A percentile compares a stretch with the other conserved stretches of the same genome.
These are phyloP conservation scores for Colletotrichum trifolii DNA, from an alignment of 2,329 filamentous ascomycete genomes.

Conservation along the genomic window DNA sequence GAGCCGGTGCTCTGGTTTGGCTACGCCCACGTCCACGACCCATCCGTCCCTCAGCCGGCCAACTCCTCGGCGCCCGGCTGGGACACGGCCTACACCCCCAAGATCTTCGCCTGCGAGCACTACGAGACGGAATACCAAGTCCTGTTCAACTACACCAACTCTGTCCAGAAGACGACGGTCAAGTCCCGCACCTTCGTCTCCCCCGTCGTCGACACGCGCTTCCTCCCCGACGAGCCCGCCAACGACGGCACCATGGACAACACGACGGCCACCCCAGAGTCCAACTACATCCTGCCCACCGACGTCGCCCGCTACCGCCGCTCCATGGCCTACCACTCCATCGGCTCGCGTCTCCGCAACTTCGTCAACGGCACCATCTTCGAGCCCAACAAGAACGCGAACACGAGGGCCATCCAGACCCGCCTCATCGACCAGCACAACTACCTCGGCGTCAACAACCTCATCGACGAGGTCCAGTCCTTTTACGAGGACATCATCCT, in stretches of 20 bases:
- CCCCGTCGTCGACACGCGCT: slow-evolving; percentile 45
- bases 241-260: slow-evolving; percentile 49
- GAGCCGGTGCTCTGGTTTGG: slow-evolving; percentile 52
- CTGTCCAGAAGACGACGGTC: slow-evolving; percentile 41
- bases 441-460: slow-evolving; percentile 42
- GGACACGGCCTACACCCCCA: slow-evolving; percentile 45
- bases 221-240: slow-evolving; percentile 38
- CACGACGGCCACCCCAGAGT: slow-evolving; percentile 41
- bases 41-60: slow-evolving; percentile 36
- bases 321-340: slow-evolving; percentile 46
- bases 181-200: slow-evolving; percentile 37
- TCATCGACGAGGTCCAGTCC: slow-evolving; percentile 41
- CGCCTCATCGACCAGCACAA: slow-evolving; percentile 49
- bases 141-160: slow-evolving; percentile 42
- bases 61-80: slow-evolving; percentile 40
- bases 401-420: slow-evolving; percentile 51
- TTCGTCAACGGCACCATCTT: slow-evolving; percentile 46
- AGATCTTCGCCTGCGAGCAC: slow-evolving; percentile 49
- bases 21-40: slow-evolving; percentile 42
- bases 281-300: slow-evolving; percentile 43
- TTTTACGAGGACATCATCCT: slow-evolving; percentile 50
- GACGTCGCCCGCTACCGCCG: slow-evolving; percentile 42
- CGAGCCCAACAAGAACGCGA: slow-evolving; percentile 39
- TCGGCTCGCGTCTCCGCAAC: slow-evolving; percentile 44
- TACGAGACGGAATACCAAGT: slow-evolving; percentile 48